These are phyloP conservation scores for Serendipita sp. DNA, from an alignment of 768 basidiomycete species.

Conservation along the genomic window DNA sequence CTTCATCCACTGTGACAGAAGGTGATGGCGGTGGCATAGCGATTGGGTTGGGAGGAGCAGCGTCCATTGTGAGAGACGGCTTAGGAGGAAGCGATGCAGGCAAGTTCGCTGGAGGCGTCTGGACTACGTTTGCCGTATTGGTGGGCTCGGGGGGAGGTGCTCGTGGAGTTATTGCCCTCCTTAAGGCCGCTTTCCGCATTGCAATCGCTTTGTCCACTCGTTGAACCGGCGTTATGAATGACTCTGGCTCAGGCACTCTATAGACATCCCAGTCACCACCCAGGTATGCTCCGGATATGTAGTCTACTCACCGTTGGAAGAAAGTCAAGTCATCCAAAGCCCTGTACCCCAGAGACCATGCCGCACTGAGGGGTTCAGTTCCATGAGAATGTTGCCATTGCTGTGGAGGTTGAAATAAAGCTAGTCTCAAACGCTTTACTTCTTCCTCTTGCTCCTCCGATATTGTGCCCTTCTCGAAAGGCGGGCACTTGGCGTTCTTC, in stretches of 20 bases:
- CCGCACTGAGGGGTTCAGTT: slow-evolving; percentile 56
- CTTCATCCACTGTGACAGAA: slow-evolving; percentile 11
- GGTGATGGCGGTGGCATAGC: slow-evolving; percentile 19
- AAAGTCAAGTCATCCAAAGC: slow-evolving; percentile 45
- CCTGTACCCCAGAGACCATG: slow-evolving; percentile 71
- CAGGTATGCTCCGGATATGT: no score
- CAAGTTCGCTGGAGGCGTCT: slow-evolving; percentile 26
- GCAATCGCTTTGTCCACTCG: slow-evolving; percentile 49
- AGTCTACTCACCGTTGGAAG: slow-evolving; percentile 43
- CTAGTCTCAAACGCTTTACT: slow-evolving; percentile 34
- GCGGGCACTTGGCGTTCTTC: slow-evolving; percentile 70
- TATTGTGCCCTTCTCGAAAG: slow-evolving; percentile 65
- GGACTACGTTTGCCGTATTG: slow-evolving; percentile 20
- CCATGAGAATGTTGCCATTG: slow-evolving; percentile 55
- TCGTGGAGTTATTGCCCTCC: slow-evolving; percentile 12
- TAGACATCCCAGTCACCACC: no score
- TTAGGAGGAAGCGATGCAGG: slow-evolving; percentile 63
- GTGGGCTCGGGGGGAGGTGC: slow-evolving; percentile 15
- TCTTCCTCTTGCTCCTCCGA: slow-evolving; percentile 40
- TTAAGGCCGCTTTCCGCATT: slow-evolving; percentile 21
- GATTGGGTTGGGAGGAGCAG: slow-evolving; percentile 15
- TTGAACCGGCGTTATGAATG: slow-evolving; percentile 57
- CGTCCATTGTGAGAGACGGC: slow-evolving; percentile 31
- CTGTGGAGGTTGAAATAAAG: slow-evolving; percentile 40
- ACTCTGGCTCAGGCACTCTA: slow-evolving; percentile 59